phyloP scores from a whole-genome alignment of 179 eudicot genomes.

The Heliamphora pulchella region DNA sequence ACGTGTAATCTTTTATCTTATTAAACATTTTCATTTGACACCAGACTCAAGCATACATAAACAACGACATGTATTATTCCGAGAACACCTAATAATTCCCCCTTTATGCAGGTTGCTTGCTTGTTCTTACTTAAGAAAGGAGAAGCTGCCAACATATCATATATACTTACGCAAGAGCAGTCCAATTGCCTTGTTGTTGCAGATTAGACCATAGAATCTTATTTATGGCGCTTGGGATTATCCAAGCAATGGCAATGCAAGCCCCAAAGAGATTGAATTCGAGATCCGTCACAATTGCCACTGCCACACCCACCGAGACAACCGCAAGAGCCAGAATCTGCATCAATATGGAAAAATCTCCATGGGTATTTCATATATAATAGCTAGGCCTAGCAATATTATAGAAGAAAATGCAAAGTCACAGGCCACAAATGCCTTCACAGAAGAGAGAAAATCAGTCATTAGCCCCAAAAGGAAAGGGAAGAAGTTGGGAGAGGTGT shows the following conservation, averaged over 20 bases:
- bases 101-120: too few species aligned
- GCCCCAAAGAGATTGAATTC: constrained; percentile 86
- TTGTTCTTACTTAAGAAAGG: not conserved
- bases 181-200: constrained; percentile 88
- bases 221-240: constrained; percentile 81
- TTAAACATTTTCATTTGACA: too few species aligned
- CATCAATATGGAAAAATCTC: not conserved
- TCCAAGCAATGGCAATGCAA: constrained; percentile 77
- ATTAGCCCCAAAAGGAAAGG: not conserved
- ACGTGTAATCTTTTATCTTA: too few species aligned
- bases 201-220: constrained; percentile 84
- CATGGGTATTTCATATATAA: too few species aligned
- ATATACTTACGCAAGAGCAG: constrained; percentile 88
- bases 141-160: not conserved
- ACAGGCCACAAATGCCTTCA: too few species aligned
- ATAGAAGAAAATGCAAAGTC: too few species aligned
- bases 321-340: constrained; percentile 67
- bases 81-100: too few species aligned
- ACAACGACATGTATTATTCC: too few species aligned
- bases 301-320: constrained; percentile 78
- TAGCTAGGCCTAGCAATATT: too few species aligned
- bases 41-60: too few species aligned
- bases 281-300: constrained; percentile 87
- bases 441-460: too few species aligned
- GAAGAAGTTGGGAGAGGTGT: not conserved